Percentiles rank a stretch among this genome's conserved stretches.
Evolutionary conservation across 495 filamentous ascomycete genomes (phyloP).

Genomic region (Xanthoparmelia taractica): DNA sequence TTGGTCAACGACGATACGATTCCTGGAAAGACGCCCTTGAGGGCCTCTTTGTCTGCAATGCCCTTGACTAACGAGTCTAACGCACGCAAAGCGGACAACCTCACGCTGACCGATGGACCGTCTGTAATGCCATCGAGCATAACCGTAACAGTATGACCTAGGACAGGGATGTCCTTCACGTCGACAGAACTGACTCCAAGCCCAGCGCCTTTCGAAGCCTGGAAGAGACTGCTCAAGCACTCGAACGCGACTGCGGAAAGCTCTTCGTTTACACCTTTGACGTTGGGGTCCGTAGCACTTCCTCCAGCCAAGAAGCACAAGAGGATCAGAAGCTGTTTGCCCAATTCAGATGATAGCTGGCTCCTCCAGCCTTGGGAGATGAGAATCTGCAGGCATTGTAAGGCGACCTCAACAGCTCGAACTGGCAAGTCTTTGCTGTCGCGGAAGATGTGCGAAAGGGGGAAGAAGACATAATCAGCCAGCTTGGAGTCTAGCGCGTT

Average conservation of each 20-base stretch:
- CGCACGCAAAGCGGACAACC: slow-evolving; percentile 56
- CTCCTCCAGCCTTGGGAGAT: slow-evolving; percentile 70
- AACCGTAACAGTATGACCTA: slow-evolving; percentile 76
- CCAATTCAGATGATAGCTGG: slow-evolving; percentile 57
- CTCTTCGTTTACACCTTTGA: slow-evolving; percentile 56
- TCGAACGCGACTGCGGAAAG: slow-evolving; percentile 53
- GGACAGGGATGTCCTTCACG: slow-evolving; percentile 60
- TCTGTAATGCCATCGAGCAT: slow-evolving; percentile 63
- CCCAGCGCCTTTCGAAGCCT: slow-evolving; percentile 27
- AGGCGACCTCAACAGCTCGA: slow-evolving; percentile 62
- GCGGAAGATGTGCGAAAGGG: slow-evolving; percentile 78
- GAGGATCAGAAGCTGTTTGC: slow-evolving; percentile 77
- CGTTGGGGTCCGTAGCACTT: slow-evolving; percentile 44
- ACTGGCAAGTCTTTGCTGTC: slow-evolving; percentile 63
- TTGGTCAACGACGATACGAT: slow-evolving; percentile 76
- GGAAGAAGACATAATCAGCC: slow-evolving; percentile 93
- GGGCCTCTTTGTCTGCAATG: slow-evolving; percentile 59
- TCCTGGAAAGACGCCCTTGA: slow-evolving; percentile 80
- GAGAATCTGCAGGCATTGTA: slow-evolving; percentile 64
- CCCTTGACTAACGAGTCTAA: slow-evolving; percentile 54
- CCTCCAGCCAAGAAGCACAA: slow-evolving; percentile 73
- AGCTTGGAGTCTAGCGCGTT: slow-evolving; percentile 66
- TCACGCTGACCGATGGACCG: slow-evolving; percentile 52
- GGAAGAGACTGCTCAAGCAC: slow-evolving; percentile 49
- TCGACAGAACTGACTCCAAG: slow-evolving; percentile 34